Evolutionary conservation across 2,329 filamentous ascomycete species (phyloP).

Genomic region (Epichloe baconii): DNA sequence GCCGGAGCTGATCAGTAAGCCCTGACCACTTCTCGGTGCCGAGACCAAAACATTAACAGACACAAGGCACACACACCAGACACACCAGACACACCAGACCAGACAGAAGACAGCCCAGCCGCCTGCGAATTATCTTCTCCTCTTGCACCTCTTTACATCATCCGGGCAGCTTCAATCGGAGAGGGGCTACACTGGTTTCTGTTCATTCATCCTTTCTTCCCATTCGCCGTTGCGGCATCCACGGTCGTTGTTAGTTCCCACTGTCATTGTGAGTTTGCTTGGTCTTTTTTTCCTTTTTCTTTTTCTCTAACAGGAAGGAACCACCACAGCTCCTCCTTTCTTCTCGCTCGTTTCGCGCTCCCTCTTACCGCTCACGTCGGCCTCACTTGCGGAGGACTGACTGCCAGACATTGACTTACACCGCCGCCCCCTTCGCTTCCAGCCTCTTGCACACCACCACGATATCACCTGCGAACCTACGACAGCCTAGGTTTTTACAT

Average conservation of each 20-base stretch:
- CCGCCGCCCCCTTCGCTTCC: not conserved
- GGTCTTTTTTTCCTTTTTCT: too few relatives aligned
- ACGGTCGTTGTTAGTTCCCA: slow-evolving; percentile 3
- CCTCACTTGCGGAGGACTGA: not conserved
- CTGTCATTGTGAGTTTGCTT: slow-evolving; percentile 1
- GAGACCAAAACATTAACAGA: too few relatives aligned
- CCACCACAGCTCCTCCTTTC: not conserved
- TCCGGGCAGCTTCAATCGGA: not conserved
- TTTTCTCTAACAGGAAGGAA: not conserved
- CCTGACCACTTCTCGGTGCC: too few relatives aligned
- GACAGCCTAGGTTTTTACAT: not conserved
- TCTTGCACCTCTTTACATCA: not conserved
- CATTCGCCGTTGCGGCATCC: not conserved
- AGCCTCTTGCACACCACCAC: not conserved
- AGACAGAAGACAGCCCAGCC: too few relatives aligned
- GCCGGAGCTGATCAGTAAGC: too few relatives aligned
- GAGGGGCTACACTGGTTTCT: not conserved
- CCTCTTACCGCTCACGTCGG: not conserved
- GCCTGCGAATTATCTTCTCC: too few relatives aligned
- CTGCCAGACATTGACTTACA: slow-evolving; percentile 7
- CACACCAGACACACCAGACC: too few relatives aligned
- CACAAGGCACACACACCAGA: too few relatives aligned
- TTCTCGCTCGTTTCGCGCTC: not conserved
- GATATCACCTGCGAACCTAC: not conserved
- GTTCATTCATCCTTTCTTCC: not conserved